Evolutionary conservation across 441 rosid species (phyloP), one percentile per base, ranked within the genome.

Genomic region (Populus hybrid): DNA sequence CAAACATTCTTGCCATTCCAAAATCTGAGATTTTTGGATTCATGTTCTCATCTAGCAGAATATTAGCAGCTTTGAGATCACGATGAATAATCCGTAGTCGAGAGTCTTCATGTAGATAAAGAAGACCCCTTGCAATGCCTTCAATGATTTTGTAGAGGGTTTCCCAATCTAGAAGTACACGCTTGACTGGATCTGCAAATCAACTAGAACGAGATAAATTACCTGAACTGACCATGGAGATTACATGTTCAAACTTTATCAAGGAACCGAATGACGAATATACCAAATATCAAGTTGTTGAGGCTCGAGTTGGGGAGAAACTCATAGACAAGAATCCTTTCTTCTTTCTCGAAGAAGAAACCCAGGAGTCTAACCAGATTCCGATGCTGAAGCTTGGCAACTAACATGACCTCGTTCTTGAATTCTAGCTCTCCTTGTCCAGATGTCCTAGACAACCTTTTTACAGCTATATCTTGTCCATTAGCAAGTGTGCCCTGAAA

Each of bases 1-100:
- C 79, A 35, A 84, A 79, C 4, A 84, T 36, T 69, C 66, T 59
- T 18, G 84, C 84, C 77, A 81, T 59, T 61, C 84, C 86, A n/a
- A 84, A 81, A 77, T 84, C 86, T 20, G 84, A 71, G 10, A 84
- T 84, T 74, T 84, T 84, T 10, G 84, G 84, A 20, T 75, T 77
- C 84, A 79, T 81, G 10, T 77, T 77, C 35, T 61, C 82, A 32
- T 81, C 83, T 40, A 77, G 38, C 8, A 81, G 80, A 40, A 76
- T 77, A 2, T 77, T 81, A 16, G 75, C 35, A 18, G 71, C 75
- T 46, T 77, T 81, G 35, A 77, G 26, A 77, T 76, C 83, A 9
- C 83, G 72, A 53, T 81, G 83, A 75, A 83, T 80, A 28, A 83
- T 66, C 35, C 75, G 73, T 18, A 83, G 80, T 10, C 80, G 63